phyloP scores from a whole-genome alignment of 2,329 filamentous ascomycete species.

The Ustulina deusta region DNA sequence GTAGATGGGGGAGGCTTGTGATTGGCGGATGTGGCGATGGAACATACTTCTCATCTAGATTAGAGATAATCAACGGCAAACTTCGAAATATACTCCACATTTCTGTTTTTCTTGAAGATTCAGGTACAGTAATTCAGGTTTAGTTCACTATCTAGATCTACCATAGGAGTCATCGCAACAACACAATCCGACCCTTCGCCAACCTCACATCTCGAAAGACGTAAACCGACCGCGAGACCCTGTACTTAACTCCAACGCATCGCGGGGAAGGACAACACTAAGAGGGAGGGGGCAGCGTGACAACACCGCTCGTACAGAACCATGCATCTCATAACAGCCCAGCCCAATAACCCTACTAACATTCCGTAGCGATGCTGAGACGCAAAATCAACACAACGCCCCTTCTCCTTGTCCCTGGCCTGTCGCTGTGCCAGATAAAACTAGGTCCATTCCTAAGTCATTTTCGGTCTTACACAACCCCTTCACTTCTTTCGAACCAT shows the following conservation, averaged over 20 bases:
- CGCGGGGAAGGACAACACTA: not conserved
- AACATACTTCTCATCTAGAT: no score
- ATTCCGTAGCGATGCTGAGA: no score
- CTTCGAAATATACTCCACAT: not conserved
- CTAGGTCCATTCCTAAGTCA: not conserved
- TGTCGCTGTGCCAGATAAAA: not conserved
- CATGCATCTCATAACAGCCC: not conserved
- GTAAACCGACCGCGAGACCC: not conserved
- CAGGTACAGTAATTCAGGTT: not conserved
- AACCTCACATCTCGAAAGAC: not conserved
- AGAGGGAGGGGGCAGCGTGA: not conserved
- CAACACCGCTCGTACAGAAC: not conserved
- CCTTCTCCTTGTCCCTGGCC: not conserved
- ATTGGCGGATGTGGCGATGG: no score
- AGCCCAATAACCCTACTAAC: not conserved
- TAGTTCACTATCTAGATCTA: not conserved
- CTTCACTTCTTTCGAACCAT: not conserved
- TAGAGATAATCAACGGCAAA: no score
- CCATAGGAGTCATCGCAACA: not conserved
- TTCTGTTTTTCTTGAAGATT: not conserved
- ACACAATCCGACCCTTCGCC: not conserved
- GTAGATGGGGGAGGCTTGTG: no score
- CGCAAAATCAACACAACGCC: slow-evolving; percentile 4
- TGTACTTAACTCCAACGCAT: not conserved
- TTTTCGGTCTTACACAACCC: not conserved